phyloP scores from a whole-genome alignment of 2,329 filamentous ascomycete species.

The Pseudodiploospora longispora region DNA sequence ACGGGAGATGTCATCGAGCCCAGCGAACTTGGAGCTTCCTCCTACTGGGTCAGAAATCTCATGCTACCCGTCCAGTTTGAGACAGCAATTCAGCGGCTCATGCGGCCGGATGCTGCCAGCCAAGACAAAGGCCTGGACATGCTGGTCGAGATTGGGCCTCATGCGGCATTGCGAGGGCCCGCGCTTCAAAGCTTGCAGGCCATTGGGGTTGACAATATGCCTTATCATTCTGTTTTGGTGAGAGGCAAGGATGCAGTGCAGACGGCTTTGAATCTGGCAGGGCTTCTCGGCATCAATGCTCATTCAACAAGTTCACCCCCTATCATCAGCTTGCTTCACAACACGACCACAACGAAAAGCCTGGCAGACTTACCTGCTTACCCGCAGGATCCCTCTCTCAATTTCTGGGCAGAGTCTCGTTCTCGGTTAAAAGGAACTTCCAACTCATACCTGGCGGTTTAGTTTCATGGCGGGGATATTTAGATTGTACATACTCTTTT shows the following conservation, averaged over 20 bases:
- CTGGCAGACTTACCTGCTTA: not conserved
- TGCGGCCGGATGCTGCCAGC: not conserved
- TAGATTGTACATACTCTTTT: no score
- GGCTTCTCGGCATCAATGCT: not conserved
- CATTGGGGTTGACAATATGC: not conserved
- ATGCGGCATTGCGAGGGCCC: not conserved
- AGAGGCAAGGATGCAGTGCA: not conserved
- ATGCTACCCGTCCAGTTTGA: not conserved
- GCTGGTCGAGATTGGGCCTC: constrained; percentile 5
- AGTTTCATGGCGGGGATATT: no score
- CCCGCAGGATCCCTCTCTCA: not conserved
- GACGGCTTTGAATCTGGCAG: not conserved
- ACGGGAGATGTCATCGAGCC: not conserved
- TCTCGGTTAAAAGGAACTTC: no score
- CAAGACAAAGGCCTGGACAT: not conserved
- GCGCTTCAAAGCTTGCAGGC: not conserved
- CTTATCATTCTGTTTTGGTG: not conserved
- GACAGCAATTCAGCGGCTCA: not conserved
- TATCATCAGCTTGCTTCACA: not conserved
- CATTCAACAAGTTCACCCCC: not conserved
- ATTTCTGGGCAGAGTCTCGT: not conserved
- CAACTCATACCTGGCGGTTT: no score
- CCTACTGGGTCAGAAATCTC: not conserved
- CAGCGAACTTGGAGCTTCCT: not conserved
- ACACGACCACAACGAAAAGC: not conserved